Evolutionary conservation across 768 basidiomycete species (phyloP), one percentile per base, ranked within the genome.

Genomic region (Omphalotus guepiniiformis): DNA sequence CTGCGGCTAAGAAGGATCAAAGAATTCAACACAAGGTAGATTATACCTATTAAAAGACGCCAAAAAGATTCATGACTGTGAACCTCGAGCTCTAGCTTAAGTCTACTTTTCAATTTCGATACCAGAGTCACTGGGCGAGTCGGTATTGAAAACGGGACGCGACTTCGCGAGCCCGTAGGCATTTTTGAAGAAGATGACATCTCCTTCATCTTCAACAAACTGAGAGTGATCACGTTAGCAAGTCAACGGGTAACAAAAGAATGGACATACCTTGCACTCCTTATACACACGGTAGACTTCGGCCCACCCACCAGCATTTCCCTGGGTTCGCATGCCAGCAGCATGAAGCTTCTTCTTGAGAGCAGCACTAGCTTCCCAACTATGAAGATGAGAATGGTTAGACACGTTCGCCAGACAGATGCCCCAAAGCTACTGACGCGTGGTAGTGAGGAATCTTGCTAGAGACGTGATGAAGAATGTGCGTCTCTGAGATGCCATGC

Each of bases 371-470:
- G 95, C 95, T 60, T 95, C 93, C 93, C 93, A 95, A 64, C 84
- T 84, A 50, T 16, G 9, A 29, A 53, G 32, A 5, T 19, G 32
- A 58, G 18, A 54, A 41, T 29, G 3, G 37, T n/a, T 13, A 7
- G 16, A 29, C 26, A 13, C 22, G 19, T 18, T 6, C 18, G 12
- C 5, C 18, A 1, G 0, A 19, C 23, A 26, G 16, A n/a, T 35
- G 22, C 30, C 19, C 12, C 19, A 23, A 4, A 16, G 4, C 15
- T 26, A 70, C 78, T 57, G 58, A 84, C 70, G 89, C 88, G 52
- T 91, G 72, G 65, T 93, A 97, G 65, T 99, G 95, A 16, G 95
- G 95, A 54, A 99, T 97, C 72, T 94, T 95, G 78, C 86, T 90
- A 52, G 78, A 82, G 51, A 95, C 80, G 66, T 98, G 95, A 68